Evolutionary conservation across 345 rosid species (phyloP), one percentile per base, ranked within the genome.

Genomic region (Anastatica hierochuntica): DNA sequence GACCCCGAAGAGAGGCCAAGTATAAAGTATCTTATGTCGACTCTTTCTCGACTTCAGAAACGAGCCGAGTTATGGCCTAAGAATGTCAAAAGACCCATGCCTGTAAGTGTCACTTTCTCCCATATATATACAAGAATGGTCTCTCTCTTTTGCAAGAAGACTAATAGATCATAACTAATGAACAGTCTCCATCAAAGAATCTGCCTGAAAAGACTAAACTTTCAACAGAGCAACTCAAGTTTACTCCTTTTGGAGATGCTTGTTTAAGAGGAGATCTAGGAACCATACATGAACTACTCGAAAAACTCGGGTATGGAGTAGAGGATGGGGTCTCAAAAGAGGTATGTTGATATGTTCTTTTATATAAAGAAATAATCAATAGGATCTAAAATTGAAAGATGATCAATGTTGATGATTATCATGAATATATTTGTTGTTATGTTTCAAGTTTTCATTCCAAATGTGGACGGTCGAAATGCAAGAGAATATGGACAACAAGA

Each of bases 1-100:
- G 90, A 83, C 77, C 80, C 97, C 68, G 95, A 90, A 20, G 90
- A 92, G 71, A 88, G 97, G 66, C 97, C 98, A 13, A 85, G 80
- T 55, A 79, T 85, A 19, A 92, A 81, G 76, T 83, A 89, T 55
- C 90, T 92, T 60, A 80, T 85, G 58, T 59, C 65, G 9, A 66
- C 88, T 58, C 94, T 92, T 33, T 58, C 79, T 69, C 74, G 85
- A 23, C 86, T 92, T 46, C 86, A 85, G 71, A 88, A 85, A 59
- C 86, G 88, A 73, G 77, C 79, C 9, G 94, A 85, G 76, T 88
- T 82, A 69, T 57, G 60, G 71, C 64, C 65, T 7, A 46, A 52
- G 1, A 51, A 37, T 58, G 63, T 42, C 64, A 58, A 51, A 58
- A 47, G 11, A 8, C 42, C 33, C 31, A 31, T 21, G 0, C 42